Percentiles rank a stretch among this genome's conserved stretches.
Evolutionary conservation across 2,329 filamentous ascomycete species (phyloP).

Genomic region (Shiraia sp.): DNA sequence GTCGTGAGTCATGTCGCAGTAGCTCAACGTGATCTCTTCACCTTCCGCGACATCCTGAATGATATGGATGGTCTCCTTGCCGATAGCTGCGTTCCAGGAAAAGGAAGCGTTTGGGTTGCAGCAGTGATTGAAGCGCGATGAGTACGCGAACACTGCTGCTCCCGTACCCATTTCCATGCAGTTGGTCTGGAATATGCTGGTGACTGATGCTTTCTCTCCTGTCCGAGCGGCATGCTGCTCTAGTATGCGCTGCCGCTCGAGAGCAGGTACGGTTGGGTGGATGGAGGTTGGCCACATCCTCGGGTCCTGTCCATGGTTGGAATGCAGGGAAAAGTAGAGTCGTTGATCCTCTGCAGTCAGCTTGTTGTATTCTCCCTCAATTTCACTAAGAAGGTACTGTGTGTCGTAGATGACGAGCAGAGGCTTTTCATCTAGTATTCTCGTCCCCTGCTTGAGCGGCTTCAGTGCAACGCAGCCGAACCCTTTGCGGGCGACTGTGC

Average conservation of each 20-base stretch:
- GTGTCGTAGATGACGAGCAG: slow-evolving; percentile 40
- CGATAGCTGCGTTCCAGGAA: slow-evolving; percentile 36
- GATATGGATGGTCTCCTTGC: slow-evolving; percentile 39
- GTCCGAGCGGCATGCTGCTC: slow-evolving; percentile 39
- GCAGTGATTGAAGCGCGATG: slow-evolving; percentile 48
- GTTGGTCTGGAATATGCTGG: slow-evolving; percentile 49
- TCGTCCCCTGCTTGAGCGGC: slow-evolving; percentile 43
- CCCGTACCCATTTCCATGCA: slow-evolving; percentile 42
- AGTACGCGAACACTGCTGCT: slow-evolving; percentile 41
- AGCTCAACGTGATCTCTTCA: slow-evolving; percentile 45
- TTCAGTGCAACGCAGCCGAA: slow-evolving; percentile 47
- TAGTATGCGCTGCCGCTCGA: slow-evolving; percentile 28
- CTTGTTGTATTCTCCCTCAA: slow-evolving; percentile 30
- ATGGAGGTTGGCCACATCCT: slow-evolving; percentile 31
- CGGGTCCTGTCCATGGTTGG: slow-evolving; percentile 31
- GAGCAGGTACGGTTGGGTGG: slow-evolving; percentile 17
- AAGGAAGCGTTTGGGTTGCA: slow-evolving; percentile 48
- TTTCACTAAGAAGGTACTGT: slow-evolving; percentile 38
- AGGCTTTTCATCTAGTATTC: slow-evolving; percentile 46
- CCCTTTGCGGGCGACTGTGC: slow-evolving; percentile 43
- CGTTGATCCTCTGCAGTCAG: slow-evolving; percentile 22
- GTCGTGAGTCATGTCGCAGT: slow-evolving; percentile 41
- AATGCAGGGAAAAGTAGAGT: slow-evolving; percentile 35
- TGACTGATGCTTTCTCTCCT: slow-evolving; percentile 19
- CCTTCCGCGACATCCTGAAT: slow-evolving; percentile 39